Evolutionary conservation across 208 protist genomes (phyloP).

Genomic region (Crithidia sp.): DNA sequence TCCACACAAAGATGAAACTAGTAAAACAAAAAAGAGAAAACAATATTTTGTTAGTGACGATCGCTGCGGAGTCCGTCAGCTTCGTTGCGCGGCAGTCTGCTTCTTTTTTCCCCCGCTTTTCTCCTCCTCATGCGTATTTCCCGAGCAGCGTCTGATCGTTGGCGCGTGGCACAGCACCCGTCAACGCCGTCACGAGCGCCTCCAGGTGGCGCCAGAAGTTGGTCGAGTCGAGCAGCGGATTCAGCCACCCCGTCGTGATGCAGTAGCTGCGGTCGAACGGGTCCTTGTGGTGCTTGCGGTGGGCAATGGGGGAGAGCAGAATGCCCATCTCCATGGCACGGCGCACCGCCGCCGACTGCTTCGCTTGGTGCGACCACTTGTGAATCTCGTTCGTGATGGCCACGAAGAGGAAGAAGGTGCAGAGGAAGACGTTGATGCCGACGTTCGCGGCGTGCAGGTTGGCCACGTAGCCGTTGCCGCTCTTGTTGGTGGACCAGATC

Average conservation of each 20-base stretch:
- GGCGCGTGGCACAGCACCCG: constrained; percentile 78
- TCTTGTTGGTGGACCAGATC: constrained; percentile 41
- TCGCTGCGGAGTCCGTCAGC: neutral
- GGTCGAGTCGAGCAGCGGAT: constrained; percentile 82
- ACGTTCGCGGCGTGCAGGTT: constrained; percentile 71
- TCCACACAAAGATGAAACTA: constrained; percentile 8
- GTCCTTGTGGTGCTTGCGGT: constrained; percentile 92
- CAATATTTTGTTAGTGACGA: neutral
- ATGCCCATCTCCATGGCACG: constrained; percentile 76
- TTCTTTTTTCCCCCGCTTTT: constrained; percentile 22
- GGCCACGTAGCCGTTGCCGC: constrained; percentile 51
- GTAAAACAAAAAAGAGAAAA: constrained; percentile 14
- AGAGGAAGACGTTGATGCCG: constrained; percentile 70
- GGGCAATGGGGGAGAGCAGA: constrained; percentile 82
- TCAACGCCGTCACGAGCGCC: constrained; percentile 74
- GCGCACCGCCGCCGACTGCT: constrained; percentile 61
- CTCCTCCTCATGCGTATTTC: constrained; percentile 34
- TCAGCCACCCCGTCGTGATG: constrained; percentile 96
- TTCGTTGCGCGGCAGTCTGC: neutral
- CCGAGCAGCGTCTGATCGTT: constrained; percentile 86
- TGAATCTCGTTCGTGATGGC: constrained; percentile 95
- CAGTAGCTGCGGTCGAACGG: constrained; percentile 94
- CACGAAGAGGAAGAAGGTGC: constrained; percentile 81
- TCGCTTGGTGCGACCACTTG: constrained; percentile 92
- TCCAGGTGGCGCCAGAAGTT: constrained; percentile 93